A percentile compares a stretch with the other conserved stretches of the same genome.
Evolutionary conservation across 106 monocot genomes (phyloP).

Genomic region (Dendrobium catenatum): DNA sequence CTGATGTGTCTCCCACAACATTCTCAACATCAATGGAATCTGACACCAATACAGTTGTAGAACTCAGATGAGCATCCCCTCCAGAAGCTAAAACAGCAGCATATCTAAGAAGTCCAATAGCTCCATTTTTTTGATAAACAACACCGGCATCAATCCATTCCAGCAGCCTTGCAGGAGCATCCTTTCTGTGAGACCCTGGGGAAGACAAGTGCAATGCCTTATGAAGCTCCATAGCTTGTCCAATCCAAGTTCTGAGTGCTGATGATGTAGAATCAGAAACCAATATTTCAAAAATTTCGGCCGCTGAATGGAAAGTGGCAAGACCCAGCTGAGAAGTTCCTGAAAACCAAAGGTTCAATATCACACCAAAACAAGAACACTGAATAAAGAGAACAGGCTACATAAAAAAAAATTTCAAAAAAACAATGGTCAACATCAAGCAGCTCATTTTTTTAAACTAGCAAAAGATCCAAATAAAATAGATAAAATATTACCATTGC

Average conservation of each 20-base stretch:
- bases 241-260: constrained; percentile 84
- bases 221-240: constrained; percentile 82
- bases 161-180: constrained; percentile 91
- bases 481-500: constrained; percentile 31
- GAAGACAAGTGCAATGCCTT: constrained; percentile 86
- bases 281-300: constrained; percentile 92
- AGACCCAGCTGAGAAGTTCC: constrained; percentile 58
- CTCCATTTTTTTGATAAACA: constrained; percentile 89
- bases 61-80: constrained; percentile 87
- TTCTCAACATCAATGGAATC: constrained; percentile 91
- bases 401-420: neutral
- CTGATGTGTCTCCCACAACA: constrained; percentile 62
- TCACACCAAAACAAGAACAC: constrained; percentile 2
- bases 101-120: constrained; percentile 83
- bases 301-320: constrained; percentile 77
- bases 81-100: constrained; percentile 97
- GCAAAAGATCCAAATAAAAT: neutral
- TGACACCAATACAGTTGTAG: constrained; percentile 73
- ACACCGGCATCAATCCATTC: constrained; percentile 99
- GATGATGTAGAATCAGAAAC: constrained; percentile 80
- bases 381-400: neutral
- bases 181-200: constrained; percentile 86
- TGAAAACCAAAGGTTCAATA: constrained; percentile 11
- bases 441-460: constrained; percentile 1
- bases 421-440: neutral